These are phyloP conservation scores for Picochlorum costavermella DNA, from an alignment of 139 green algal genomes.

Conservation along the genomic window DNA sequence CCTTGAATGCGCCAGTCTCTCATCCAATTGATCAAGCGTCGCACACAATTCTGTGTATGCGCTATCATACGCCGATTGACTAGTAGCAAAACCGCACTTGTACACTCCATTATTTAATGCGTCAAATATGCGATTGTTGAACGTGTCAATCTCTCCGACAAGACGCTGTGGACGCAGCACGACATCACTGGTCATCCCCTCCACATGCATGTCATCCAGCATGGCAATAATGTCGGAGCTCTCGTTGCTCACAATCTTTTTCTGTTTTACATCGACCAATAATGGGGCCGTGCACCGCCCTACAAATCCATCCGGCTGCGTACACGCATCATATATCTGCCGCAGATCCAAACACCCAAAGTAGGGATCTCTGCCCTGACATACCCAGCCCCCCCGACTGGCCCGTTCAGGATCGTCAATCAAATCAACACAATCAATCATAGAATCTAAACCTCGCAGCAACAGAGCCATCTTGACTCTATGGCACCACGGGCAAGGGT, in stretches of 20 bases:
- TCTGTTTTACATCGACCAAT: conserved; percentile 56
- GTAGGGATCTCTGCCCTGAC: conserved; percentile 38
- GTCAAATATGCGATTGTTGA: conserved; percentile 59
- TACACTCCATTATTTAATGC: conserved; percentile 81
- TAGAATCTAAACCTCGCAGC: conserved; percentile 39
- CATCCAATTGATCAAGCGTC: conserved; percentile 58
- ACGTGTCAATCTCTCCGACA: conserved; percentile 44
- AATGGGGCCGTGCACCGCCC: conserved; percentile 83
- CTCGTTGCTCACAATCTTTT: conserved; percentile 67
- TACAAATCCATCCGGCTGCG: conserved; percentile 48
- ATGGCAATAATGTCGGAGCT: conserved; percentile 61
- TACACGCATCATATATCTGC: conserved; percentile 68
- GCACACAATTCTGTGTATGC: conserved; percentile 21
- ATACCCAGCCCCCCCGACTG: conserved; percentile 63
- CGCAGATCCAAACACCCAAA: conserved; percentile 52
- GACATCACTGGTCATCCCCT: conserved; percentile 10
- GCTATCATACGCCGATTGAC: conserved; percentile 62
- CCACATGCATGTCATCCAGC: conserved; percentile 48
- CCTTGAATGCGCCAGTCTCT: conserved; percentile 34
- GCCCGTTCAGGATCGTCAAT: conserved; percentile 68
- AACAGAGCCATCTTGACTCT: conserved; percentile 64
- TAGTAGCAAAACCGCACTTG: conserved; percentile 69
- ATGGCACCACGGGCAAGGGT: conserved; percentile 96
- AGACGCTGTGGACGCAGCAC: conserved; percentile 46
- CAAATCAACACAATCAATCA: conserved; percentile 14